Evolutionary conservation across 2,329 filamentous ascomycete species (phyloP), one percentile per base, ranked within the genome.

Genomic region (Xylaria sp.): DNA sequence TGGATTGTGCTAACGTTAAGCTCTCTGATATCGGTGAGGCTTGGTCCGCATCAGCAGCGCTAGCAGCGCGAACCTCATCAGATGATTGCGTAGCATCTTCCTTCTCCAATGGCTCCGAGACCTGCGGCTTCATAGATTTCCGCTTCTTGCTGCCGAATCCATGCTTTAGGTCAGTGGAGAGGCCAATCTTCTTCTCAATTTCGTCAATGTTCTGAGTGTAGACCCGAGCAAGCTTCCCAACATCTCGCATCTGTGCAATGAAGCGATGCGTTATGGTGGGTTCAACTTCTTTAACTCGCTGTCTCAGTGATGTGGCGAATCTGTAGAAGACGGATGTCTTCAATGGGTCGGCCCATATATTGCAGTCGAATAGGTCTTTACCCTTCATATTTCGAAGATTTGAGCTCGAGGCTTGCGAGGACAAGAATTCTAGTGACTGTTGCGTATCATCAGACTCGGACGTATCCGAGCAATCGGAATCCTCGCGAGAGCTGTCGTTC

Each of bases 131-230:
- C 50, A 73, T 73, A 28, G 82, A 83, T 69, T 82, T 84, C 71
- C 85, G 84, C 56, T 86, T 85, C 50, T 87, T 85, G 73, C 85
- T 88, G 1, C 91, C 91, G 0, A 89, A 86, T 0, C 91, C 91
- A 39, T 87, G 83, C 12, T 83, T 81, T 9, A 93, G 82, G 63
- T 89, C 86, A 0, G 89, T 91, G 18, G 85, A 88, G 3, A 93
- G 82, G 3, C 90, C 91, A 52, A 92, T 89, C 66, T 91, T 89
- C 75, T 90, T 88, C 76, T 93, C 91, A 7, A 93, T 87, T 70
- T 89, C 88, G 73, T 93, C 91, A 72, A 93, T 93, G 72, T 93
- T 93, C 73, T 93, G 91, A 0, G 91, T 93, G 74, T 93, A 93
- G 74, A 90, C 92, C 48, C 91, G 84, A 39, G 92, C 89, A 5